Base-by-base conservation (phyloP, 2,329 filamentous ascomycete genomes). In the Paraphoma chrysanthemicola region DNA sequence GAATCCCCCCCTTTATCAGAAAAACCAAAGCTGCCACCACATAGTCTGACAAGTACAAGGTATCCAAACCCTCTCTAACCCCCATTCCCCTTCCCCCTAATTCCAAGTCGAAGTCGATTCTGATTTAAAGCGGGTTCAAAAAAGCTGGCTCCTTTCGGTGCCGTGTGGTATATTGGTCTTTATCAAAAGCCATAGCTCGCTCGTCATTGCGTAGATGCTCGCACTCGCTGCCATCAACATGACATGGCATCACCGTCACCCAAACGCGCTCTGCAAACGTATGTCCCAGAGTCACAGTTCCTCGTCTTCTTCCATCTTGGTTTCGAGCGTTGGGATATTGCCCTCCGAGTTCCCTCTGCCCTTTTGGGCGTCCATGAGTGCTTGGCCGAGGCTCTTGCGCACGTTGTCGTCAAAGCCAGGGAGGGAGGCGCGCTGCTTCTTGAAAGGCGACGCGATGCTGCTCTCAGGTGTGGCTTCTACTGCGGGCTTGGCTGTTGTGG, bases 381-480 rank as follows among this genome's bases (percentile, higher is more conserved):
- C 74, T 62, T 63, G 75, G 1, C 69, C 73, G 0, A 77, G 52
- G 50, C 72, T 76, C 66, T 73, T 75, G 50, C 75, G 67, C 7
- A 75, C 69, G 31, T 81, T 78, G 47, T 78, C 79, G 51, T 82
- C 77, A 39, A 80, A 75, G 7, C 80, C 83, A 7, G 82, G 80
- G 23, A 86, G 67, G 66, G 88, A 90, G 1, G 88, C 85, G 36
- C 90, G 83, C 55, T 91, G 88, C 71, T 89, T 92, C 82, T 93
- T 93, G 67, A 91, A 83, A 1, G 90, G 90, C 63, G 89, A 92
- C 47, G 88, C 89, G 18, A 92, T 75, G 4, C 80, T 72, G 7
- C 74, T 73, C 33, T 86, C 83, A 17, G 81, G 80, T 1, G 78
- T 77, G 5, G 83, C 73, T 46, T 82, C 81, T 2, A 67, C 57